Evolutionary conservation across 768 basidiomycete species (phyloP), one percentile per base, ranked within the genome.

Genomic region (Panellus pusillus): DNA sequence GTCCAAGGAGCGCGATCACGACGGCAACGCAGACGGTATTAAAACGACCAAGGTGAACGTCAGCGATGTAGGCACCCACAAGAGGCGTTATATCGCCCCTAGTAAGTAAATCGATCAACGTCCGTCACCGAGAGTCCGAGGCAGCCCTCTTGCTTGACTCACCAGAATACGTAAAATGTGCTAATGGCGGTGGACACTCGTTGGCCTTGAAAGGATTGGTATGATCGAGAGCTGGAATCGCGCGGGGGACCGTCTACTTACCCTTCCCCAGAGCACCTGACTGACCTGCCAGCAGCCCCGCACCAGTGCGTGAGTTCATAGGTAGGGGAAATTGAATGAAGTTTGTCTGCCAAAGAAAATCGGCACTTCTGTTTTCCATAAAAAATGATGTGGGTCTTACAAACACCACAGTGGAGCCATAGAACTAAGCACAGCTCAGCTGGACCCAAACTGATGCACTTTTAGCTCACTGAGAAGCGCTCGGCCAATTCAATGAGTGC

Each of bases 301-400:
- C 81, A 20, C 90, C 90, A 0, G 87, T 89, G 36, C 65, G 75
- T 0, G 87, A 89, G 43, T 82, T 83, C 0, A 64, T 54, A 6
- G 89, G 89, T 6, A 91, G 80, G 0, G 81, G 80, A 55, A 83
- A 80, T 65, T 91, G 89, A 37, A 91, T 84, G 67, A 83, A 91
- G 66, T 91, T 91, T 31, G 82, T 86, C 55, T 57, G 17, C 20
- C 24, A 35, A 35, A 18, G 12, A 8, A 3, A 27, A 14, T 45
- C 18, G 5, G 1, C 13, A 2, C 9, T 37, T 12, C 7, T 2
- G 6, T 3, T 6, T 38, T 6, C 35, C 12, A 8, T 14, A 15
- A 5, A 15, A n/a, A 42, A 24, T 24, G 9, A 24, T 27, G 9
- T 2, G 0, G 12, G 9, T 8, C 55, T 37, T n/a, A 57, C 55